Evolutionary conservation across 495 filamentous ascomycete genomes (phyloP), one percentile per base, ranked within the genome.

Genomic region (Aspergillus wentii): DNA sequence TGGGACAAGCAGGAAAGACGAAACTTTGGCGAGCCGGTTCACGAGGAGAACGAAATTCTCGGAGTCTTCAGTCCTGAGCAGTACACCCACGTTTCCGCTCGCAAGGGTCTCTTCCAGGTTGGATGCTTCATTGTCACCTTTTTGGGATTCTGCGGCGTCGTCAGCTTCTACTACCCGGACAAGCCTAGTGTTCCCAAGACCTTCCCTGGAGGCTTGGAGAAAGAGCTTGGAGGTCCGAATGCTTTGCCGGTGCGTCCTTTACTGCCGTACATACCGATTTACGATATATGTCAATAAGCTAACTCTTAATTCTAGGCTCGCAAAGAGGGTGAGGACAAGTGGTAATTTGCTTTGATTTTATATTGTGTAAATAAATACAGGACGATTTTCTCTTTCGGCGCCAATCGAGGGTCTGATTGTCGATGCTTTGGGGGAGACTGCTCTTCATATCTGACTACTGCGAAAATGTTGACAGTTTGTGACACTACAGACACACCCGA

Each of bases 1-100:
- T 97, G 91, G 91, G 90, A 97, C 63, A 84, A 88, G 71, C 90
- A 97, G 57, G 91, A 95, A 60, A 84, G 90, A 51, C 81, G 90
- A 41, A 95, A 97, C 71, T 99, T 82, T 51, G 88, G 88, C 52
- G 94, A 99, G 64, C 85, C 89, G 3, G 79, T 94, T 18, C 91
- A 99, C 61, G 94, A 99, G 65, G 94, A 99, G 63, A 82, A 97
- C 56, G 94, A 99, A 60, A 80, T 95, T 37, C 74, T 97, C 15
- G 90, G 91, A 53, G 81, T 94, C 39, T 91, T 99, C 68, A 82
- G 84, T 34, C 78, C 86, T 2, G 79, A 95, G 54, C 84, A 90
- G 48, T 97, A 99, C 66, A 90, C 79, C 17, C 90, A 92, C 68
- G 78, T 83, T 43, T 76, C 72, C 27, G 59, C 90, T 17, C 72